Conservation (phyloP, 345 rosid species). For the Acer saccharum region DNA sequence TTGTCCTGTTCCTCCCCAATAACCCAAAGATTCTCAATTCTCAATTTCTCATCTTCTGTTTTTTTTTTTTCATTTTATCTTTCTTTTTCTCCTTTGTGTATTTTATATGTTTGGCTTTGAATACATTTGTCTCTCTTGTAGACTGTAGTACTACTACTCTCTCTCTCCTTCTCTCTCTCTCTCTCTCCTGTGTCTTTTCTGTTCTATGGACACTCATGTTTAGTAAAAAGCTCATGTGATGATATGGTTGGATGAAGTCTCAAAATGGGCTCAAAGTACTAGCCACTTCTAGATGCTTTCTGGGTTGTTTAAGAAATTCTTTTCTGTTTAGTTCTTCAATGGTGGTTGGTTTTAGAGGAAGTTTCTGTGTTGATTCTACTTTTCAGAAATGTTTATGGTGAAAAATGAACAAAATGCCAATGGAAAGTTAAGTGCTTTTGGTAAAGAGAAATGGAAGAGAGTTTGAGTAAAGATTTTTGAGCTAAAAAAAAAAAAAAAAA, state of each 20-base stretch:
- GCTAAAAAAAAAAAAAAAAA: not conserved
- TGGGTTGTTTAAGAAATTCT: not conserved
- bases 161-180: not conserved
- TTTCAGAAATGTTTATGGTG: slow-evolving; percentile 15
- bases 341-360: slow-evolving; percentile 2
- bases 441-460: not conserved
- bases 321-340: slow-evolving; percentile 10
- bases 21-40: slow-evolving; percentile 6
- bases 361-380: slow-evolving; percentile 10
- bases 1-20: slow-evolving; percentile 8
- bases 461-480: not conserved
- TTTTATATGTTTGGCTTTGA: not conserved
- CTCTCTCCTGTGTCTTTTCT: not conserved
- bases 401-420: slow-evolving; percentile 3
- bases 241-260: slow-evolving; percentile 2
- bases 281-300: slow-evolving; percentile 8
- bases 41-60: not conserved
- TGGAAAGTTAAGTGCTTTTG: slow-evolving; percentile 7
- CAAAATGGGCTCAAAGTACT: slow-evolving; percentile 11
- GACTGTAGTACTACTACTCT: no score
- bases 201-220: not conserved
- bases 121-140: not conserved
- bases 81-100: not conserved
- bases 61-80: not conserved
- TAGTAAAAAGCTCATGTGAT: slow-evolving; percentile 9